Base-by-base conservation (phyloP, 805 yeast genomes). In the Metschnikowia lochheadii region DNA sequence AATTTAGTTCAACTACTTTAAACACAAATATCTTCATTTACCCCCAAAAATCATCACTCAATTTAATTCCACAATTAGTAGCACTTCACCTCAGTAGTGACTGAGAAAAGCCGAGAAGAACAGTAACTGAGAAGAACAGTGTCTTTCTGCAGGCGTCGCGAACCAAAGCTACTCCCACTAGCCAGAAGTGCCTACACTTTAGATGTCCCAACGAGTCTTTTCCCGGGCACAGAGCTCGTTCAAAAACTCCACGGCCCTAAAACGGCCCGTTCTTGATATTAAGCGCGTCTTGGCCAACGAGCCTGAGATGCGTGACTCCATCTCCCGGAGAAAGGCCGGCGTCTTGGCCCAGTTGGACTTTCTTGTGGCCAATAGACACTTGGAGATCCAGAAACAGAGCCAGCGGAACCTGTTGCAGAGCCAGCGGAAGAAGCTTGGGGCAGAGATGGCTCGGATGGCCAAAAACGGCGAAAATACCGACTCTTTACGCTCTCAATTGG, bases 371-470 rank as follows among this genome's bases (percentile, higher is more conserved):
- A 60, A 65, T 48, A 54, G 75, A 43, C 54, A 59, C 1, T 39
- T 34, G 23, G 70, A 69, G 49, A 43, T 63, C 6, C 56, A 61
- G 13, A 46, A 67, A 7, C 55, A 52, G 18, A 55, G 51, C 13
- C 51, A 62, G 14, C 56, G 71, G 32, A 67, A 66, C 51, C 31
- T 44, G 6, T 56, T 72, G 20, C 64, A 65, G 33, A 61, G 60
- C 20, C 61, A 66, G 40, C 55, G 77, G 46, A 54, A 62, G 21
- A 49, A 56, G 23, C 50, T 69, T 15, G 68, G 72, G 1, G 59
- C 60, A 5, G 48, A 55, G n/a, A 49, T 69, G 42, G 65, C 66
- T 0, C 57, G 58, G 10, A 63, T 58, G 44, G 44, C 50, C 6
- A 42, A 33, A 7, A 34, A 42, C 2, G 49, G 43, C 26, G 50